Percentiles rank a stretch among this genome's conserved stretches.
Conservation (phyloP, 495 filamentous ascomycete species). For the Annulohypoxylon nitens region DNA sequence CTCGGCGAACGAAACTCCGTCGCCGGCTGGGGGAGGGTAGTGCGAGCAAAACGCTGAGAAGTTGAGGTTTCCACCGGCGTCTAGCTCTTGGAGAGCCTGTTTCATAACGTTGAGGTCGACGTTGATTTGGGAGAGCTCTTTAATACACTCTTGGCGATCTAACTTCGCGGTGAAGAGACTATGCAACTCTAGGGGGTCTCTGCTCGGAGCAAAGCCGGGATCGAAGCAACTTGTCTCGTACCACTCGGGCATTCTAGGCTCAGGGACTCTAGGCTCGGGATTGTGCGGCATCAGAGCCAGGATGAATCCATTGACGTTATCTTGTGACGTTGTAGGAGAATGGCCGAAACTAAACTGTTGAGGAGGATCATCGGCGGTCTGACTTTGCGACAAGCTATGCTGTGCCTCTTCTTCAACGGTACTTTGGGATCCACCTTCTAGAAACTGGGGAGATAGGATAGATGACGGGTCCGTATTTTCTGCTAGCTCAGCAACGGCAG, state of each 20-base stretch:
- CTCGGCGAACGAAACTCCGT: conserved; percentile 39
- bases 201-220: background rate
- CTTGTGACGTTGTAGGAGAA: background rate
- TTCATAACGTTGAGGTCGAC: conserved; percentile 31
- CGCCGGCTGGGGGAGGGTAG: conserved; percentile 27
- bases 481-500: background rate
- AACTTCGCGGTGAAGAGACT: conserved; percentile 37
- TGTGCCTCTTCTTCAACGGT: background rate
- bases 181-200: conserved; percentile 36
- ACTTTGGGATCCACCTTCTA: background rate
- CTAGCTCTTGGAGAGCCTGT: conserved; percentile 6
- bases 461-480: background rate
- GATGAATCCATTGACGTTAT: background rate
- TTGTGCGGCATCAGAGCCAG: background rate
- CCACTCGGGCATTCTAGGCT: conserved; percentile 21
- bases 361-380: background rate
- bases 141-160: conserved; percentile 36
- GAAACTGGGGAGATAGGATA: background rate
- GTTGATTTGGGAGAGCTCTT: conserved; percentile 41
- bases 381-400: background rate
- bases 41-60: conserved; percentile 36
- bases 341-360: background rate
- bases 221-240: conserved; percentile 9
- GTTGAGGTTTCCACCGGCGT: conserved; percentile 9
- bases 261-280: conserved; percentile 18